These are phyloP conservation scores for Scheffersomyces titani DNA, from an alignment of 1,139 yeast species.

Conservation along the genomic window DNA sequence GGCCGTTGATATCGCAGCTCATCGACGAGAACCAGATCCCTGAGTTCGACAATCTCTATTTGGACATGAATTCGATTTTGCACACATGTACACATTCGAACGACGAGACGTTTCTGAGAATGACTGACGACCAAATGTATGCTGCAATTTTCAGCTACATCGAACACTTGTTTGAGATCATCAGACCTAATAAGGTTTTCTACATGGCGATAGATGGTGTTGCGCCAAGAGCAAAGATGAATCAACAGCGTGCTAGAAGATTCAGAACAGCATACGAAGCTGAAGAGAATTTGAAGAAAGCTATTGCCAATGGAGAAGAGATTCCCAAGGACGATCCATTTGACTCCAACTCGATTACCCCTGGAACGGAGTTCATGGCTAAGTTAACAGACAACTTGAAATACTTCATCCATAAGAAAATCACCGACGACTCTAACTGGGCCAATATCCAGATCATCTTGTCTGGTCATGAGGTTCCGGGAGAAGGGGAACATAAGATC, in stretches of 20 bases:
- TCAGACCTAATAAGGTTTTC: constrained; percentile 82
- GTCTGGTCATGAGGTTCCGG: constrained; percentile 98
- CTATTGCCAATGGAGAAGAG: constrained; percentile 60
- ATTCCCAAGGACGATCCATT: constrained; percentile 77
- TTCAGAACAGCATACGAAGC: constrained; percentile 96
- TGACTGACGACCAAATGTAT: constrained; percentile 91
- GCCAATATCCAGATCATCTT: constrained; percentile 78
- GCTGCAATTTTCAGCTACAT: constrained; percentile 92
- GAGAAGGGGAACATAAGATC: constrained; percentile 98
- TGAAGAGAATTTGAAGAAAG: constrained; percentile 68
- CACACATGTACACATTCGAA: constrained; percentile 90
- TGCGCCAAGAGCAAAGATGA: constrained; percentile 99
- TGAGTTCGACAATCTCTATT: constrained; percentile 90
- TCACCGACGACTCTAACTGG: constrained; percentile 91
- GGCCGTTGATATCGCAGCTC: constrained; percentile 93
- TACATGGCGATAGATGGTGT: constrained; percentile 99
- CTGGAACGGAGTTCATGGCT: constrained; percentile 98
- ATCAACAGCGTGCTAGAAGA: constrained; percentile 96
- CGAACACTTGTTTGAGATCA: constrained; percentile 87
- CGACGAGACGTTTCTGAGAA: constrained; percentile 57
- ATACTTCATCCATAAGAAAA: constrained; percentile 89
- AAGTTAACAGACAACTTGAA: constrained; percentile 80
- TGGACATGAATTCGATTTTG: constrained; percentile 96
- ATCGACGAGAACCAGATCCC: constrained; percentile 86
- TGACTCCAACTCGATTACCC: constrained; percentile 94